Conservation (phyloP, 768 basidiomycete species). For the Kwoniella sp. region DNA sequence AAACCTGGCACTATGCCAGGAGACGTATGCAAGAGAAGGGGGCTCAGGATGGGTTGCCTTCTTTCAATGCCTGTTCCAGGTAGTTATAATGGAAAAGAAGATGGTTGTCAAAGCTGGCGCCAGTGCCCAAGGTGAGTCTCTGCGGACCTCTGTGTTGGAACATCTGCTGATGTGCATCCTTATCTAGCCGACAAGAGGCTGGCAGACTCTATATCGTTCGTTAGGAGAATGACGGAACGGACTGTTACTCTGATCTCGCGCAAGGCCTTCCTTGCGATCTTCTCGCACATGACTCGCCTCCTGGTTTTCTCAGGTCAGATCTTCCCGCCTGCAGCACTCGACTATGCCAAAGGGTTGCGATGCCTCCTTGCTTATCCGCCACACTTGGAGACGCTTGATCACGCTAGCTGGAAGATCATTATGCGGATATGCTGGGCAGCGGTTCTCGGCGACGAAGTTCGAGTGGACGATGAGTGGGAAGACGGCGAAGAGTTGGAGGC, state of each 20-base stretch:
- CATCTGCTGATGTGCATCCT: constrained; percentile 1
- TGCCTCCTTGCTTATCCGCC: constrained; percentile 63
- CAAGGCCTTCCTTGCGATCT: constrained; percentile 58
- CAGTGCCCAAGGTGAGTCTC: constrained; percentile 27
- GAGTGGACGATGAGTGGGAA: constrained; percentile 43
- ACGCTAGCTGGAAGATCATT: constrained; percentile 63
- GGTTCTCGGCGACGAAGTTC: constrained; percentile 60
- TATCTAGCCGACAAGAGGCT: constrained; percentile 58
- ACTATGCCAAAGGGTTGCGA: constrained; percentile 75
- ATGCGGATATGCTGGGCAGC: constrained; percentile 72
- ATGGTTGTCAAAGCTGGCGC: constrained; percentile 52
- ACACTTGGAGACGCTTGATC: constrained; percentile 72
- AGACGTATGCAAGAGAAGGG: constrained; percentile 46
- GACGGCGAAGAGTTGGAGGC: constrained; percentile 37
- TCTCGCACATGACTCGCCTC: constrained; percentile 63
- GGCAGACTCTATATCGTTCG: constrained; percentile 60
- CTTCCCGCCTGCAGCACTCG: constrained; percentile 63
- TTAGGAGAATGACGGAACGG: constrained; percentile 71
- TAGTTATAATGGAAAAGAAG: constrained; percentile 62
- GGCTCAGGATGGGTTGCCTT: constrained; percentile 60
- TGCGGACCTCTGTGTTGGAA: not conserved
- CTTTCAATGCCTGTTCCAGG: constrained; percentile 67
- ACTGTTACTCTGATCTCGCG: constrained; percentile 59
- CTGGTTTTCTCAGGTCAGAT: constrained; percentile 59
- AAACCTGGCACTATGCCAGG: constrained; percentile 56